These are phyloP conservation scores for Brasilioporus rufonigricans DNA, from an alignment of 768 basidiomycete genomes.

Conservation along the genomic window DNA sequence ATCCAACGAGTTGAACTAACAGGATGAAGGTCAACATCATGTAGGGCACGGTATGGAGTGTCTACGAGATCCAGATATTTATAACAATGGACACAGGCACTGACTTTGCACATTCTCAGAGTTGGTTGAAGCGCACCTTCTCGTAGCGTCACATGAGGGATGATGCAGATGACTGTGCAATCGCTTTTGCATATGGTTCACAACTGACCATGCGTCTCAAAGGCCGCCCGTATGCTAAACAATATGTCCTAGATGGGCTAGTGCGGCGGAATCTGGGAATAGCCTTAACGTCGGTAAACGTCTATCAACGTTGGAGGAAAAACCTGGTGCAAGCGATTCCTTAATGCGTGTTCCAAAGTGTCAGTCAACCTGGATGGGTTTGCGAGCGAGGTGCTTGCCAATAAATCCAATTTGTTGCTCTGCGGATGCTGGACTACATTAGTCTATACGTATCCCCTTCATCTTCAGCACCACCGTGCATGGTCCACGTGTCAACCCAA, in stretches of 20 bases:
- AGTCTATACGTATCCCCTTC: constrained; percentile 28
- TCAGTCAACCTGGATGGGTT: background rate
- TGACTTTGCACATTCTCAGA: background rate
- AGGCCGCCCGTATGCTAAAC: background rate
- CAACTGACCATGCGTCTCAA: background rate
- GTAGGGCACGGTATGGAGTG: background rate
- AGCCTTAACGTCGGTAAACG: background rate
- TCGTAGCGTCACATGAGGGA: background rate
- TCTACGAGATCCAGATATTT: constrained; percentile 11
- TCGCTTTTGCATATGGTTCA: background rate
- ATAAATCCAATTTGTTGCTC: constrained; percentile 13
- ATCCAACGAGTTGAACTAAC: constrained; percentile 17
- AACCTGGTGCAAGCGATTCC: background rate
- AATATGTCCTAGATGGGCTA: background rate
- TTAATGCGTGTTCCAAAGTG: background rate
- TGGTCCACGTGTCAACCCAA: constrained; percentile 42
- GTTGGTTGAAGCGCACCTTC: background rate
- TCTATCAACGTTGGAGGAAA: background rate
- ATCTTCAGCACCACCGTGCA: constrained; percentile 25
- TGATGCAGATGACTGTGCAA: background rate
- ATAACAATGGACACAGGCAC: constrained; percentile 1
- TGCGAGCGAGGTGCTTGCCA: constrained; percentile 13
- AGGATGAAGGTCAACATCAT: constrained; percentile 21
- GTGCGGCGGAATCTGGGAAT: background rate
- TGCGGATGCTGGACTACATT: constrained; percentile 21